phyloP scores from a whole-genome alignment of 2,329 filamentous ascomycete species.

The Chrysoporthe deuterocubensis region DNA sequence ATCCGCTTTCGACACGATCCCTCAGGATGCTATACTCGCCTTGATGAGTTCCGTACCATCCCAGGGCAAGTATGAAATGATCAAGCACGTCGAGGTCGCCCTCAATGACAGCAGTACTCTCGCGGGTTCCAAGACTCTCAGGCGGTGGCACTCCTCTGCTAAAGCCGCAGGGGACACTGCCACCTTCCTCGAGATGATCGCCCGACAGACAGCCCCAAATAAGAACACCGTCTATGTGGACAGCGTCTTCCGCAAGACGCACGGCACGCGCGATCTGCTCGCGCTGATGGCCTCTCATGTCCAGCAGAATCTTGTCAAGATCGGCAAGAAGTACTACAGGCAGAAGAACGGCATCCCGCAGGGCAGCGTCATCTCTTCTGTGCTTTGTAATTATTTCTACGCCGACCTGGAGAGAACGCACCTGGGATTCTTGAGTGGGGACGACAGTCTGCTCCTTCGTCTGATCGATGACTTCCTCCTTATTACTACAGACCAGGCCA shows the following conservation, averaged over 20 bases:
- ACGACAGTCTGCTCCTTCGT: conserved; percentile 72
- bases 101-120: conserved; percentile 42
- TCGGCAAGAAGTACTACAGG: conserved; percentile 85
- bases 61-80: conserved; percentile 69
- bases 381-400: conserved; percentile 96
- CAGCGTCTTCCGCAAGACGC: conserved; percentile 60
- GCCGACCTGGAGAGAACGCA: conserved; percentile 77
- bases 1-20: conserved; percentile 94
- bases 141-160: conserved; percentile 59
- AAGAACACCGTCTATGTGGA: conserved; percentile 81
- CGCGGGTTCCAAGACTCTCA: conserved; percentile 43
- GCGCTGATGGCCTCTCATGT: conserved; percentile 79
- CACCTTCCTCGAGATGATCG: conserved; percentile 51
- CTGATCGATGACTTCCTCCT: conserved; percentile 94
- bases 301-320: conserved; percentile 81
- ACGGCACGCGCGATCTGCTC: conserved; percentile 64
- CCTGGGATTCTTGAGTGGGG: conserved; percentile 66
- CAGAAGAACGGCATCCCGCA: conserved; percentile 92
- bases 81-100: conserved; percentile 75
- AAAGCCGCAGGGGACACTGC: conserved; percentile 45
- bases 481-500: conserved; percentile 69
- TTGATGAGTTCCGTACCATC: conserved; percentile 64
- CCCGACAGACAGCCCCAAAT: conserved; percentile 42
- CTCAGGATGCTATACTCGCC: conserved; percentile 72
- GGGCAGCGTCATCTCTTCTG: conserved; percentile 83